These are phyloP conservation scores for Chlorencoelia australis DNA, from an alignment of 2,329 filamentous ascomycete species.

Conservation along the genomic window DNA sequence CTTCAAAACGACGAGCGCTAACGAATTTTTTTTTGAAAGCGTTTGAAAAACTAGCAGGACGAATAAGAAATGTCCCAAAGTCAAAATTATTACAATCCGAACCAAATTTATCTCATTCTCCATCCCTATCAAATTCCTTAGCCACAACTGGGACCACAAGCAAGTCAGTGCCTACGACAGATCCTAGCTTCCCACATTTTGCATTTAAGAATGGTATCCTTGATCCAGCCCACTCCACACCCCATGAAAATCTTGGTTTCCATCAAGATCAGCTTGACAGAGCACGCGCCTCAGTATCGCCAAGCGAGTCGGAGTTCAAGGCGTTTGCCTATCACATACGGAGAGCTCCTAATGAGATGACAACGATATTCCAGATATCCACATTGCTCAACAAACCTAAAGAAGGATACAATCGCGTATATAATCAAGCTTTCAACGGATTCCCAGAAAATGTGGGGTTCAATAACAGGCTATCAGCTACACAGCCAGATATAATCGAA, in stretches of 20 bases:
- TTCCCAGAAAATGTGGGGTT: conserved; percentile 22
- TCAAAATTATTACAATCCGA: conserved; percentile 4
- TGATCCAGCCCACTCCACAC: conserved; percentile 3
- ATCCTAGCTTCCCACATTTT: conserved; percentile 1
- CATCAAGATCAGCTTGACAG: conserved; percentile 2
- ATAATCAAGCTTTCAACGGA: conserved; percentile 15
- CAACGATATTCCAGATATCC: conserved; percentile 6
- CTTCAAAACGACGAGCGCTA: conserved; percentile 10
- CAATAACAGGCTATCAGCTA: conserved; percentile 21
- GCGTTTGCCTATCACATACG: conserved; percentile 1
- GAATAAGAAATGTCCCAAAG: conserved; percentile 1
- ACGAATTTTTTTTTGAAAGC: conserved; percentile 11
- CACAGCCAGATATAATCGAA: conserved; percentile 25
- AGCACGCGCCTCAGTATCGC: conserved; percentile 4
- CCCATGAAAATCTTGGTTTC: conserved; percentile 3
- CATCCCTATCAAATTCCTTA: too few species aligned
- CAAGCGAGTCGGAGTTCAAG: conserved; percentile 6
- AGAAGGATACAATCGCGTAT: conserved; percentile 7
- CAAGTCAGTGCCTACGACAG: conserved; percentile 1
- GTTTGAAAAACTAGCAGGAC: conserved; percentile 12
- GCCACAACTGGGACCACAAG: conserved; percentile 2
- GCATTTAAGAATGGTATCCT: conserved; percentile 8
- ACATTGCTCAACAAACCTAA: conserved; percentile 3
- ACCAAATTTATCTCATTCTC: conserved; percentile 5
- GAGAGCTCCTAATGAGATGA: conserved; percentile 1